Conservation (phyloP, 148 eudicot species). For the Arbutus unedo region DNA sequence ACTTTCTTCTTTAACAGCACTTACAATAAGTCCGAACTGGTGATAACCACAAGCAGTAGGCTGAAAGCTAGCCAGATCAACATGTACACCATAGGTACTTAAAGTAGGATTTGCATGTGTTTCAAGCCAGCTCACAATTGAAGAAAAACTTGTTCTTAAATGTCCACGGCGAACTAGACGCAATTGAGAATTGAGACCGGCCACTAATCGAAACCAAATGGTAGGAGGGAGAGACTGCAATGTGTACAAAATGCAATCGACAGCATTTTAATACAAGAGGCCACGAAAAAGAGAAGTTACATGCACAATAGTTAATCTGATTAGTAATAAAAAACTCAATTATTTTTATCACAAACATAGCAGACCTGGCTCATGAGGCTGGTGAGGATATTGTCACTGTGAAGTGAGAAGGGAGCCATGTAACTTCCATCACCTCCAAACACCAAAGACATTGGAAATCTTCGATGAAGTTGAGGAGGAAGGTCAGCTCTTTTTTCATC, state of each 20-base stretch:
- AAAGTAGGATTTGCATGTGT: slow-evolving; percentile 69
- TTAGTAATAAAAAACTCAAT: neutral
- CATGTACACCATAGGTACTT: slow-evolving; percentile 53
- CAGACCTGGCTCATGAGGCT: slow-evolving; percentile 90
- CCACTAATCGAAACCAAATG: slow-evolving; percentile 81
- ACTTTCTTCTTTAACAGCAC: slow-evolving; percentile 41
- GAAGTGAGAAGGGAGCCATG: slow-evolving; percentile 89
- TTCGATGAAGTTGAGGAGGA: slow-evolving; percentile 76
- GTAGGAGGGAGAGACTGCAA: slow-evolving; percentile 88
- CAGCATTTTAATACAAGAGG: neutral
- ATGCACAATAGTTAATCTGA: neutral
- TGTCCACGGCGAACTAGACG: slow-evolving; percentile 76
- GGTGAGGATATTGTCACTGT: slow-evolving; percentile 78
- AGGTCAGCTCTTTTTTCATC: slow-evolving; percentile 95
- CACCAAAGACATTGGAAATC: slow-evolving; percentile 73
- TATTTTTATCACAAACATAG: slow-evolving; percentile 1
- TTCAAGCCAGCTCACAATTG: slow-evolving; percentile 76
- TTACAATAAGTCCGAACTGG: slow-evolving; percentile 77
- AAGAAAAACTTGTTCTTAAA: slow-evolving; percentile 51
- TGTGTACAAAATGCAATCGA: neutral
- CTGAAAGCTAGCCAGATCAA: slow-evolving; percentile 77
- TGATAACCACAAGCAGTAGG: slow-evolving; percentile 67
- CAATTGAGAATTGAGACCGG: slow-evolving; percentile 93
- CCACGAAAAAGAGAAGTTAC: neutral
- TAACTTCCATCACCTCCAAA: slow-evolving; percentile 98